Percentiles rank a stretch among this genome's conserved stretches.
These are phyloP conservation scores for Colletotrichum gloeosporioides DNA, from an alignment of 2,329 filamentous ascomycete genomes.

Conservation along the genomic window DNA sequence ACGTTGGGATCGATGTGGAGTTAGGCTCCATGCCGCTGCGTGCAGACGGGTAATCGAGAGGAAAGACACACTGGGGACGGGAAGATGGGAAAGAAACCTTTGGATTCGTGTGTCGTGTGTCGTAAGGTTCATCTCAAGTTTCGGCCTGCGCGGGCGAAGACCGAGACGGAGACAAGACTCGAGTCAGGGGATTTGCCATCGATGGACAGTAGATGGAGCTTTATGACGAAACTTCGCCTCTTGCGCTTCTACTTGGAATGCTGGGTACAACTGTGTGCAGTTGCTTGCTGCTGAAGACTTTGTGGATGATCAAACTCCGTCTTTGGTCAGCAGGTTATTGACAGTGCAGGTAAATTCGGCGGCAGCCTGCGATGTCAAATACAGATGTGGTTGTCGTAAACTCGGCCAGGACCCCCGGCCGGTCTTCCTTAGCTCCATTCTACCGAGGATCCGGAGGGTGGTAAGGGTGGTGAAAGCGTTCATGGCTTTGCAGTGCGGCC, in stretches of 20 bases:
- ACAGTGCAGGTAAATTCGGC: background rate
- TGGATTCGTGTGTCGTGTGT: background rate
- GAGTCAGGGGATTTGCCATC: conserved; percentile 7
- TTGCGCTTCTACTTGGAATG: background rate
- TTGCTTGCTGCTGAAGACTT: background rate
- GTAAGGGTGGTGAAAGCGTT: background rate
- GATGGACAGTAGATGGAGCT: background rate
- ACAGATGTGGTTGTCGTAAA: background rate
- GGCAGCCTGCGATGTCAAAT: background rate
- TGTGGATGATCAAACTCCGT: background rate
- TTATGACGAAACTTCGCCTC: background rate
- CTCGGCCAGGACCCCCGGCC: conserved; percentile 7
- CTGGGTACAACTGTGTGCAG: background rate
- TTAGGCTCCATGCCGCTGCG: background rate
- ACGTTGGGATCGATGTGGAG: background rate
- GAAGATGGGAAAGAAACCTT: background rate
- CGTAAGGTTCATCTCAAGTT: conserved; percentile 14
- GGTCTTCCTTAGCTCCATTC: background rate
- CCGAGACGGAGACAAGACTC: background rate
- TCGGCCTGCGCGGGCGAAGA: background rate
- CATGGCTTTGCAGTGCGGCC: conserved; percentile 1
- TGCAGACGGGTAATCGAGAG: background rate
- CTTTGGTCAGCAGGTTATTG: background rate
- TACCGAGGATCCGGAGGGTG: background rate
- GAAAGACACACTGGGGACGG: background rate